A percentile compares a stretch with the other conserved stretches of the same genome.
Evolutionary conservation across 495 filamentous ascomycete genomes (phyloP).

Genomic region (Aspergillus bridgeri): DNA sequence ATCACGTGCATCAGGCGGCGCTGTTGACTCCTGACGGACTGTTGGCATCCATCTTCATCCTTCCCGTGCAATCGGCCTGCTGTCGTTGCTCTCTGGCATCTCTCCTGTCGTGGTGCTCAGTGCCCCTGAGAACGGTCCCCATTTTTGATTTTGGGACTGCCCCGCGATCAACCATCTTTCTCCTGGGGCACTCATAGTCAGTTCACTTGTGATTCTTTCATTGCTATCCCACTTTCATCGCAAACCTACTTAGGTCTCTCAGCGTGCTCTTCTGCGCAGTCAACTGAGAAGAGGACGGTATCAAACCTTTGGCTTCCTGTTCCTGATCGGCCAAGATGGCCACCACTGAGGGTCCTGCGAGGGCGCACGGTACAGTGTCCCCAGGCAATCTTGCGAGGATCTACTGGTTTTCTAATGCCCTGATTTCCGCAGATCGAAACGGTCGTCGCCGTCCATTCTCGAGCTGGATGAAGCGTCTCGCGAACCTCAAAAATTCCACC

Average conservation of each 20-base stretch:
- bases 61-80: neutral
- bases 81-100: neutral
- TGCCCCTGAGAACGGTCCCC: neutral
- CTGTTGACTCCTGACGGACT: neutral
- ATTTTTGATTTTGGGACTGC: neutral
- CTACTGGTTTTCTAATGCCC: conserved; percentile 18
- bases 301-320: conserved; percentile 1
- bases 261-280: neutral
- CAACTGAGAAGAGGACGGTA: neutral
- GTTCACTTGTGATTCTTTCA: neutral
- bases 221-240: neutral
- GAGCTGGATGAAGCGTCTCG: conserved; percentile 89
- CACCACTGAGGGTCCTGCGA: conserved; percentile 61
- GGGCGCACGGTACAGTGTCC: conserved; percentile 59
- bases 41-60: neutral
- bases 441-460: conserved; percentile 82
- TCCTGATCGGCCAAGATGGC: conserved; percentile 50
- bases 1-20: neutral
- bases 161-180: neutral
- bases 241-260: neutral
- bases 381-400: conserved; percentile 1
- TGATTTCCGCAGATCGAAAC: conserved; percentile 52
- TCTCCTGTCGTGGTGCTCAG: neutral
- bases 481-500: conserved; percentile 69
- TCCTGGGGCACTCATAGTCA: neutral